Evolutionary conservation across 305 asterid genomes (phyloP).

Genomic region (Fraxinus sp.): DNA sequence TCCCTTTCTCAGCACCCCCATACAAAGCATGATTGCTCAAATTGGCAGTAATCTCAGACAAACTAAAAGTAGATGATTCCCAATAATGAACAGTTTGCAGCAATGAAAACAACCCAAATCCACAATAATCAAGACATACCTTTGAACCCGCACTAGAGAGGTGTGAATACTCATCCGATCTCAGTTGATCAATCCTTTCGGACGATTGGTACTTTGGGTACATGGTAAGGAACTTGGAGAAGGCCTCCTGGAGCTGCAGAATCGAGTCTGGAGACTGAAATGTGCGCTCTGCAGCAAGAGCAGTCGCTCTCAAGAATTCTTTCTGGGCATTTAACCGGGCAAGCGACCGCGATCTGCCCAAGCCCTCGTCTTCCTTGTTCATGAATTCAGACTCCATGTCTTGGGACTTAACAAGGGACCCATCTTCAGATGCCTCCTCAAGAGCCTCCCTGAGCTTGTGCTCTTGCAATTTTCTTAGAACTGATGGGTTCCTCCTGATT

Average conservation of each 20-base stretch:
- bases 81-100: slow-evolving; percentile 79
- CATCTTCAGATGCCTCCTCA: slow-evolving; percentile 96
- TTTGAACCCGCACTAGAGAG: slow-evolving; percentile 55
- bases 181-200: slow-evolving; percentile 81
- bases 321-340: slow-evolving; percentile 84
- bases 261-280: slow-evolving; percentile 60
- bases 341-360: slow-evolving; percentile 84
- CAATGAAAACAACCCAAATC: slow-evolving; percentile 90
- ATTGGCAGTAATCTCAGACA: slow-evolving; percentile 93
- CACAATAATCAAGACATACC: slow-evolving; percentile 95
- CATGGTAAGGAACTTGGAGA: slow-evolving; percentile 79
- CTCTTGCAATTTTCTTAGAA: slow-evolving; percentile 72
- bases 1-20: slow-evolving; percentile 86
- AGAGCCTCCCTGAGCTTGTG: slow-evolving; percentile 94
- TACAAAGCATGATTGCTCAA: slow-evolving; percentile 88
- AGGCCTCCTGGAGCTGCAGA: slow-evolving; percentile 60
- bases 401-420: slow-evolving; percentile 76
- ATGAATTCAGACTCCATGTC: slow-evolving; percentile 65
- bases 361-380: slow-evolving; percentile 61
- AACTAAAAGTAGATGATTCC: slow-evolving; percentile 86
- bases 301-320: slow-evolving; percentile 83
- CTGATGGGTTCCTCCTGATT: slow-evolving; percentile 54
- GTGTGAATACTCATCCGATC: slow-evolving; percentile 81
- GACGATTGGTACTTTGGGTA: slow-evolving; percentile 79
- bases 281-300: slow-evolving; percentile 84